Conservation (phyloP, 1,139 yeast species). For the Nakaseomyces uthaithaninus region DNA sequence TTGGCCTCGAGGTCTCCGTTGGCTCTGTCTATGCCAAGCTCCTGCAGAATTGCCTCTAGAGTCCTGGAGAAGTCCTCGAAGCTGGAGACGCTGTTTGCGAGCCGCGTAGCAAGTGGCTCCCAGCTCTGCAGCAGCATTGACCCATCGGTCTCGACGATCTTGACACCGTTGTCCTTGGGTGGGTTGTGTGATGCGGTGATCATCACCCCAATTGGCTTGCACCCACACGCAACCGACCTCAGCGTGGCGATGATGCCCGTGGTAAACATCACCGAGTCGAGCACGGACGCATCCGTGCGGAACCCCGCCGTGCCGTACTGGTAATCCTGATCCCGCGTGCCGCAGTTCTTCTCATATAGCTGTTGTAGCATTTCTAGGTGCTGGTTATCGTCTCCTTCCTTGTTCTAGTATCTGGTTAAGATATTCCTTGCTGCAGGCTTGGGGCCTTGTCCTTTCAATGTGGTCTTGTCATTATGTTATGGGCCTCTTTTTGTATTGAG, state of each 20-base stretch:
- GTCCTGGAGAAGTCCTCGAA: conserved; percentile 21
- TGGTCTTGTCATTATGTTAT: too few species aligned
- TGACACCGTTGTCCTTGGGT: conserved; percentile 92
- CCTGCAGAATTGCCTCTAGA: conserved; percentile 32
- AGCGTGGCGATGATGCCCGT: conserved; percentile 77
- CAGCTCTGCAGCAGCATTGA: conserved; percentile 81
- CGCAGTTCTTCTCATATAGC: conserved; percentile 14
- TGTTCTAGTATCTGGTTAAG: too few species aligned
- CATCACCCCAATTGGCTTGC: conserved; percentile 75
- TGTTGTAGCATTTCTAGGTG: background rate
- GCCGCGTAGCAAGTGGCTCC: conserved; percentile 72
- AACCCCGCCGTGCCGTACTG: conserved; percentile 96
- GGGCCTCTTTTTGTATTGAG: too few species aligned
- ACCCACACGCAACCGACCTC: conserved; percentile 51
- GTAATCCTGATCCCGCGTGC: conserved; percentile 39
- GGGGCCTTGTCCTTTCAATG: too few species aligned
- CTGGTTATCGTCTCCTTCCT: too few species aligned
- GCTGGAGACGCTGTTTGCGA: conserved; percentile 58
- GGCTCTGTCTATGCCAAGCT: conserved; percentile 38
- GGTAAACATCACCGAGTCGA: conserved; percentile 79
- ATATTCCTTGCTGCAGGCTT: too few species aligned
- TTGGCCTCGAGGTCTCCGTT: conserved; percentile 19
- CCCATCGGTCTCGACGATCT: conserved; percentile 87
- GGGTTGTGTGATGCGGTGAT: conserved; percentile 97
- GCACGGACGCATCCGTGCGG: conserved; percentile 59